A percentile compares a stretch with the other conserved stretches of the same genome.
Conservation (phyloP, 164 flowering plant species). For the Vitis rupestris region DNA sequence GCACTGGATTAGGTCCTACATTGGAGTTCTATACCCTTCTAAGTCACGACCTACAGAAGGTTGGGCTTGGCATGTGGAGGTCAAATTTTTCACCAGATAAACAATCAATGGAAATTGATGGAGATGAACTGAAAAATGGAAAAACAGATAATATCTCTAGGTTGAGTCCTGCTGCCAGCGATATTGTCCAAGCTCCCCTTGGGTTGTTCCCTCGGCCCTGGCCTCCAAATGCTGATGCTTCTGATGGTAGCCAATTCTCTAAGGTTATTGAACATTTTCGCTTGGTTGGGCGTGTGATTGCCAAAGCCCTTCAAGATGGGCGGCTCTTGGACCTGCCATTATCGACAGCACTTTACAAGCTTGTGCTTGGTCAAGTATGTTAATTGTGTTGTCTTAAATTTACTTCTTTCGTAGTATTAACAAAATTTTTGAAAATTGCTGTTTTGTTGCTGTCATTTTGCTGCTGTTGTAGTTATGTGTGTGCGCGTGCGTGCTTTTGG, state of each 20-base stretch:
- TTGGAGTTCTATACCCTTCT: slow-evolving; percentile 94
- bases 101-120: slow-evolving; percentile 61
- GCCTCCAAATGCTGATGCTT: slow-evolving; percentile 65
- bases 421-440: no score
- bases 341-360: slow-evolving; percentile 81
- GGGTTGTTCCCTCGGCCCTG: slow-evolving; percentile 98
- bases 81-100: slow-evolving; percentile 45
- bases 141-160: slow-evolving; percentile 26
- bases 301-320: slow-evolving; percentile 99
- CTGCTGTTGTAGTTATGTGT: neutral
- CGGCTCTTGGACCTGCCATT: slow-evolving; percentile 91
- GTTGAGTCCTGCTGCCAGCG: slow-evolving; percentile 27
- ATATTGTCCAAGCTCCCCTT: slow-evolving; percentile 73
- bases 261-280: slow-evolving; percentile 78
- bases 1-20: slow-evolving; percentile 97
- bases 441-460: no score
- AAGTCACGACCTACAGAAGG: slow-evolving; percentile 88
- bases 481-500: neutral
- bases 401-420: neutral
- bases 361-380: slow-evolving; percentile 91
- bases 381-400: neutral
- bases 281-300: slow-evolving; percentile 89
- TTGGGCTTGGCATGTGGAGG: slow-evolving; percentile 86
- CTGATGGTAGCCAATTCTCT: slow-evolving; percentile 68
- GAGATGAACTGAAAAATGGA: slow-evolving; percentile 35